Percentiles rank a stretch among this genome's conserved stretches.
These are phyloP conservation scores for Parathielavia hyrcaniae DNA, from an alignment of 495 filamentous ascomycete species.

Conservation along the genomic window DNA sequence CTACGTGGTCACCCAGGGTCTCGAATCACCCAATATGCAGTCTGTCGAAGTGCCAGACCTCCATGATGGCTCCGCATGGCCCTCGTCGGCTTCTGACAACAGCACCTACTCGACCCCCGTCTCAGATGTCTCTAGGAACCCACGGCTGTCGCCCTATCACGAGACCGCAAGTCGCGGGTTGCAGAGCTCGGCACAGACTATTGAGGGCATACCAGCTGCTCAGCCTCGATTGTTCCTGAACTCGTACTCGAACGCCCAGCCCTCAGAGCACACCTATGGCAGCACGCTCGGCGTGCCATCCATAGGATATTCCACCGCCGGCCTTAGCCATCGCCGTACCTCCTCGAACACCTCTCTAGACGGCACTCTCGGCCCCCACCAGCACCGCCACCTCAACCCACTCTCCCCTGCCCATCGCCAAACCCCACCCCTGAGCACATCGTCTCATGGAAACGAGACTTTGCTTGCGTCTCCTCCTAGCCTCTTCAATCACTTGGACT, in stretches of 20 bases:
- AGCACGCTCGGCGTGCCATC: constrained; percentile 20
- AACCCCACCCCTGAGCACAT: constrained; percentile 37
- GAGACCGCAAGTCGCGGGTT: constrained; percentile 21
- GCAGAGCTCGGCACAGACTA: constrained; percentile 23
- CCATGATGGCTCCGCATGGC: constrained; percentile 42
- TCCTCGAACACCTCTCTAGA: constrained; percentile 9
- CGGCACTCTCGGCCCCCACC: constrained; percentile 14
- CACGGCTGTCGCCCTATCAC: constrained; percentile 23
- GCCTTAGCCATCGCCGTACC: not conserved
- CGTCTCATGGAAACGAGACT: constrained; percentile 38
- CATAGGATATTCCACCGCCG: constrained; percentile 1
- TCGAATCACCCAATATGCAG: constrained; percentile 15
- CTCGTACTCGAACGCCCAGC: constrained; percentile 16
- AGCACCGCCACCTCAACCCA: constrained; percentile 22
- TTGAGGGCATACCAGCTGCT: constrained; percentile 26
- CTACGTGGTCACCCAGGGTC: constrained; percentile 21
- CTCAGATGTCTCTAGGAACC: constrained; percentile 32
- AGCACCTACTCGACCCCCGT: constrained; percentile 45
- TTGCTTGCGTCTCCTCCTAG: constrained; percentile 33
- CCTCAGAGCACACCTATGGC: constrained; percentile 15
- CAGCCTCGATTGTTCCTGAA: constrained; percentile 17
- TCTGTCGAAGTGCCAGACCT: constrained; percentile 25
- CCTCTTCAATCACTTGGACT: constrained; percentile 23
- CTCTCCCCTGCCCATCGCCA: constrained; percentile 40
- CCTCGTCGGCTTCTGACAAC: constrained; percentile 46